phyloP scores from a whole-genome alignment of 768 basidiomycete genomes.

The Podaxis rugospora region DNA sequence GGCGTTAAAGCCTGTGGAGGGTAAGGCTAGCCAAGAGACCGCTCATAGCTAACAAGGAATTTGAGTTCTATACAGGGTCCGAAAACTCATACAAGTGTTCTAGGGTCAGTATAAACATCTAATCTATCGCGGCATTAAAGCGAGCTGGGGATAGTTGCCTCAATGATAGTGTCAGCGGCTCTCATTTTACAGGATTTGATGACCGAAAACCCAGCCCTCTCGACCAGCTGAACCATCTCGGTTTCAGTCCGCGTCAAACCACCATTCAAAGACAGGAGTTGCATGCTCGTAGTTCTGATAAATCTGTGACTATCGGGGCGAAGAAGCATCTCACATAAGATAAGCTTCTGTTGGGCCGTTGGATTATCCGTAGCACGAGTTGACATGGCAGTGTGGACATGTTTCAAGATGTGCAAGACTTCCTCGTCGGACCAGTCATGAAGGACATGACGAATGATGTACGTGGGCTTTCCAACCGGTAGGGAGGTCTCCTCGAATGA shows the following conservation, averaged over 20 bases:
- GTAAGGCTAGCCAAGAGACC: no score
- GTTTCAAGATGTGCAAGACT: slow-evolving; percentile 2
- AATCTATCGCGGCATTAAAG: background rate
- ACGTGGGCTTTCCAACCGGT: slow-evolving; percentile 4
- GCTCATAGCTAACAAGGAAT: no score
- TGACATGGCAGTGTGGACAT: slow-evolving; percentile 1
- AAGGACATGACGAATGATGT: slow-evolving; percentile 6
- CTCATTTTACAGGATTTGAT: background rate
- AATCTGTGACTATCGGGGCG: background rate
- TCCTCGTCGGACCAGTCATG: slow-evolving; percentile 5
- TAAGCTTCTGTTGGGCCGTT: background rate
- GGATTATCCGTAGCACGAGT: background rate
- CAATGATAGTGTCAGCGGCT: slow-evolving; percentile 1
- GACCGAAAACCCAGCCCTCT: background rate
- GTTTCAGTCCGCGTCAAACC: background rate
- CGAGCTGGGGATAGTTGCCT: background rate
- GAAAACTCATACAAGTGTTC: no score
- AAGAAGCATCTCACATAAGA: slow-evolving; percentile 4
- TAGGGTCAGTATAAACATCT: background rate
- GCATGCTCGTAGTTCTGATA: slow-evolving; percentile 3
- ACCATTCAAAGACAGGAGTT: background rate
- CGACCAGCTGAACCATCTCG: background rate
- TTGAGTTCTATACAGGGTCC: no score
- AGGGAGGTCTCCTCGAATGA: background rate
- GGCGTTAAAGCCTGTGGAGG: no score